Conservation (phyloP, 345 rosid species). For the Eucalyptus microcorys region DNA sequence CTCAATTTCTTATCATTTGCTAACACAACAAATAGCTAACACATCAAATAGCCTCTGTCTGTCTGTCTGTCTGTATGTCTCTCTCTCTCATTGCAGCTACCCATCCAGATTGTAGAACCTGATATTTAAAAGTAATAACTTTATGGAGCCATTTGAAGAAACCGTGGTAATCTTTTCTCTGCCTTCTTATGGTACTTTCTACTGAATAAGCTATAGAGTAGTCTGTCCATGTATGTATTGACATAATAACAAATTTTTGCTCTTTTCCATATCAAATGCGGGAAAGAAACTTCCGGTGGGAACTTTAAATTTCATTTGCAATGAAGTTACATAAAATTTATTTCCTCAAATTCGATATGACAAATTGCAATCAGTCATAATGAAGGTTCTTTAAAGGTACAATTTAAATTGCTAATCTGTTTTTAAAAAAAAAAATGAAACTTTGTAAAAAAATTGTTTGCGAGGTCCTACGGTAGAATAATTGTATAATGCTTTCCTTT, state of each 20-base stretch:
- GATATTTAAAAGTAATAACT: too few relatives aligned
- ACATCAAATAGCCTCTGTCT: too few relatives aligned
- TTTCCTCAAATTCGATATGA: too few relatives aligned
- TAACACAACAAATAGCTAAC: too few relatives aligned
- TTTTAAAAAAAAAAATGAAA: not conserved
- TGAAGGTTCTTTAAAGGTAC: not conserved
- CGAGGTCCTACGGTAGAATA: not conserved
- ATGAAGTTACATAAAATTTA: too few relatives aligned
- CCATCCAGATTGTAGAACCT: too few relatives aligned
- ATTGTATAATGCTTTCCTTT: not conserved
- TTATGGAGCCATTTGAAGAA: too few relatives aligned
- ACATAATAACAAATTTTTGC: not conserved
- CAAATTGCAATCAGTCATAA: too few relatives aligned
- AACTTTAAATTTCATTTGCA: not conserved
- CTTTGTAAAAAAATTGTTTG: not conserved
- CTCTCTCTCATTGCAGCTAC: rapidly evolving
- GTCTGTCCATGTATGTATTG: not conserved
- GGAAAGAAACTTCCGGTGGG: not conserved
- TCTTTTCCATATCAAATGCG: not conserved
- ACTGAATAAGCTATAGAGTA: not conserved
- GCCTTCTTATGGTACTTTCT: not conserved
- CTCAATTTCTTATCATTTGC: too few relatives aligned
- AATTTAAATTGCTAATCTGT: not conserved
- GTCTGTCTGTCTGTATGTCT: too few relatives aligned
- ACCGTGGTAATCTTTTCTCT: not conserved